A percentile compares a stretch with the other conserved stretches of the same genome.
phyloP scores from a whole-genome alignment of 768 basidiomycete genomes.

The Tricholoma flavovirens region DNA sequence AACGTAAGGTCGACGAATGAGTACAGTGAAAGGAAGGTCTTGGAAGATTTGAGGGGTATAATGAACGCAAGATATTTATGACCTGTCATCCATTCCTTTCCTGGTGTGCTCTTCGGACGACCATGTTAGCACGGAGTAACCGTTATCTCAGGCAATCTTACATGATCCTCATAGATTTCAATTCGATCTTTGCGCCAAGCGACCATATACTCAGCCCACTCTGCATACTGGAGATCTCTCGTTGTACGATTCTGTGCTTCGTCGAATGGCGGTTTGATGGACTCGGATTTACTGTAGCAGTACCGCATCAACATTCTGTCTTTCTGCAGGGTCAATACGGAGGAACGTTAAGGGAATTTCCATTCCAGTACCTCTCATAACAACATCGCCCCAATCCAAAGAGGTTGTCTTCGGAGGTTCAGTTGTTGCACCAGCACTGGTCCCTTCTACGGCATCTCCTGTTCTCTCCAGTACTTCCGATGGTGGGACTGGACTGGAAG shows the following conservation, averaged over 20 bases:
- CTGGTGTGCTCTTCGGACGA: slow-evolving; percentile 46
- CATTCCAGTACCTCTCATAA: slow-evolving; percentile 66
- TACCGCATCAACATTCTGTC: slow-evolving; percentile 88
- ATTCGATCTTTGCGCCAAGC: slow-evolving; percentile 74
- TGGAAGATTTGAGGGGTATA: slow-evolving; percentile 59
- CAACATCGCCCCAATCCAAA: slow-evolving; percentile 42
- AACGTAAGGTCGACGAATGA: slow-evolving; percentile 85
- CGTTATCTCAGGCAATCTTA: slow-evolving; percentile 27
- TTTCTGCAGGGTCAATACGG: slow-evolving; percentile 21
- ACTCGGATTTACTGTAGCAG: slow-evolving; percentile 53
- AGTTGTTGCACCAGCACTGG: slow-evolving; percentile 55
- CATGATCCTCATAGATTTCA: slow-evolving; percentile 85
- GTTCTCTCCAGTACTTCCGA: slow-evolving; percentile 60
- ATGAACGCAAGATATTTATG: slow-evolving; percentile 77
- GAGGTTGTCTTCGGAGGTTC: slow-evolving; percentile 15
- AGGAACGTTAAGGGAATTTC: background rate
- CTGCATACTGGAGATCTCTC: slow-evolving; percentile 53
- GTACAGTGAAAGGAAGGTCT: slow-evolving; percentile 76
- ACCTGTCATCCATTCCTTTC: slow-evolving; percentile 60
- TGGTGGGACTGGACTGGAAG: slow-evolving; percentile 44
- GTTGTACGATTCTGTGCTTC: slow-evolving; percentile 64
- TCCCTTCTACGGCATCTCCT: slow-evolving; percentile 48
- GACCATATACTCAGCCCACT: slow-evolving; percentile 81
- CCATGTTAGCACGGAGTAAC: slow-evolving; percentile 8
- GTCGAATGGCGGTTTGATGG: slow-evolving; percentile 49